Percentiles rank a stretch among this genome's conserved stretches.
Evolutionary conservation across 345 rosid genomes (phyloP).

Genomic region (Hevea brasiliensis): DNA sequence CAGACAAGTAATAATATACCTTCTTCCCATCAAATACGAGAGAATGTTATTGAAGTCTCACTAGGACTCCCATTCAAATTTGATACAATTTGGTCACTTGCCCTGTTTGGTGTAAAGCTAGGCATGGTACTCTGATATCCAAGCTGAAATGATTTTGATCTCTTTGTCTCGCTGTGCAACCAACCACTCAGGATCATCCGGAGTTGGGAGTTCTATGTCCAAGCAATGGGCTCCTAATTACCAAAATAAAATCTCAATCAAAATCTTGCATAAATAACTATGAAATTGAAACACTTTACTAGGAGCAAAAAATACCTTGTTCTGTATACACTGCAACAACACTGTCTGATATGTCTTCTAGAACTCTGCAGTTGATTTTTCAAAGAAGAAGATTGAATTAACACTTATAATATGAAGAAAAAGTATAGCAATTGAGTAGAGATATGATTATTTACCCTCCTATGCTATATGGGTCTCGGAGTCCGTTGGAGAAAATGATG

Average conservation of each 20-base stretch:
- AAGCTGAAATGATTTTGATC: constrained; percentile 33
- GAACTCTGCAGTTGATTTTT: constrained; percentile 29
- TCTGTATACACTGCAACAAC: constrained; percentile 41
- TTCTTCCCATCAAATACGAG: no score
- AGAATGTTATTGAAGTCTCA: no score
- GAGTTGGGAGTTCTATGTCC: constrained; percentile 22
- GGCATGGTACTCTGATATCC: constrained; percentile 38
- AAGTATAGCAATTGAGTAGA: no score
- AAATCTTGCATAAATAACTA: neutral
- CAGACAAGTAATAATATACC: no score
- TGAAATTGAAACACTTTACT: neutral
- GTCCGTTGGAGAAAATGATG: constrained; percentile 53
- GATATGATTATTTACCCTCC: constrained; percentile 38
- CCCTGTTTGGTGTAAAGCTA: neutral
- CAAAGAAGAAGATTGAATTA: neutral
- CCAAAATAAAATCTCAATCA: neutral
- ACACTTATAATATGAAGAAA: neutral
- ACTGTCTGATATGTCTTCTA: constrained; percentile 44
- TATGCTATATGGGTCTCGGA: constrained; percentile 46
- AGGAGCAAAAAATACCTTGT: constrained; percentile 14
- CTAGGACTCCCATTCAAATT: no score
- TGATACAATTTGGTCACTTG: no score
- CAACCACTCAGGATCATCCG: neutral
- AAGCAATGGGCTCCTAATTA: constrained; percentile 46
- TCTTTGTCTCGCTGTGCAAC: constrained; percentile 37